Percentiles rank a stretch among this genome's conserved stretches.
Conservation (phyloP, 306 rosid species). For the Quercus alba region DNA sequence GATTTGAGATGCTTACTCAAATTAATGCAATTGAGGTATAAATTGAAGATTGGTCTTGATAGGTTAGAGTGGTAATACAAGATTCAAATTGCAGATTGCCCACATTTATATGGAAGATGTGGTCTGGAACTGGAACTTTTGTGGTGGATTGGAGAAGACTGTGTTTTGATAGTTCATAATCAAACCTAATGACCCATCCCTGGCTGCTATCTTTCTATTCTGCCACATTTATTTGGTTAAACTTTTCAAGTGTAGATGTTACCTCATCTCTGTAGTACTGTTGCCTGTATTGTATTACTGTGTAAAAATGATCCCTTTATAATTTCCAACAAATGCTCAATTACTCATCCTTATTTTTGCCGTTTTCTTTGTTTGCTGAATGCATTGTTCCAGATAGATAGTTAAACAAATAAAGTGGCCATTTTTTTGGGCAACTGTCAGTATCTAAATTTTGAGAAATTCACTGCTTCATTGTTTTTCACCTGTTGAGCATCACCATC, state of each 20-base stretch:
- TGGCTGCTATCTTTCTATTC: neutral
- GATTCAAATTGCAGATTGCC: neutral
- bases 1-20: neutral
- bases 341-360: slow-evolving; percentile 49
- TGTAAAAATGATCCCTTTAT: slow-evolving; percentile 7
- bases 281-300: slow-evolving; percentile 5
- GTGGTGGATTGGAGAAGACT: neutral
- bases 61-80: neutral
- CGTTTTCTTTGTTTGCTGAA: slow-evolving; percentile 24
- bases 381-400: slow-evolving; percentile 47
- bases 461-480: slow-evolving; percentile 43
- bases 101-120: neutral
- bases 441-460: slow-evolving; percentile 39
- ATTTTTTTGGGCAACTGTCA: slow-evolving; percentile 34
- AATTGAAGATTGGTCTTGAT: neutral
- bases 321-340: slow-evolving; percentile 21
- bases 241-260: neutral
- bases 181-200: neutral
- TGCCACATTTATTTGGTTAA: neutral
- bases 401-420: slow-evolving; percentile 54
- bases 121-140: neutral
- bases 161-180: neutral
- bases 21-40: neutral
- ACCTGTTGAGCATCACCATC: slow-evolving; percentile 50
- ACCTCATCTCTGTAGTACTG: neutral